Base-by-base conservation (phyloP, 768 basidiomycete genomes). In the Tricholoma bakamatsutake region DNA sequence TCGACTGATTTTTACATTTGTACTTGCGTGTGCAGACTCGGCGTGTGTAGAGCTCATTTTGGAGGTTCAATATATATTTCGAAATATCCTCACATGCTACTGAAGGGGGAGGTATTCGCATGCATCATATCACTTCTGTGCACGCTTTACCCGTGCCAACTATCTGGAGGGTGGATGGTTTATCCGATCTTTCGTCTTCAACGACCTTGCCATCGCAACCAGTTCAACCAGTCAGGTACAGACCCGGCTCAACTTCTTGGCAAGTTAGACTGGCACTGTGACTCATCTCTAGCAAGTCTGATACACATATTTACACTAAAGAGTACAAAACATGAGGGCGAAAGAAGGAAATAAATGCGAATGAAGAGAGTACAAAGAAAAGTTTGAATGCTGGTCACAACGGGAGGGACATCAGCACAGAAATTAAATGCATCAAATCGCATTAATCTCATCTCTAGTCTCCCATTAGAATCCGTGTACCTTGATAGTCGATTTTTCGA, bases 401-500 rank as follows among this genome's bases (percentile, higher is more conserved):
- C 37, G n/a, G 5, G 37, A 37, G 31, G 31, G 39, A 56, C 52
- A 24, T 42, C 28, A 45, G 2, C 28, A 55, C 27, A 54, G 51
- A 59, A 49, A 52, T 43, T 17, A 57, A 43, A 60, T 57, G 37
- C 40, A 39, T 52, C n/a, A 43, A 53, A 56, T 52, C 13, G 11
- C 39, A 43, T 47, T 46, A 11, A 48, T 45, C 42, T 53, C 30
- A 33, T 28, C 18, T 46, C 27, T 15, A 31, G 13, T 21, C 33
- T 8, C 58, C 31, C 54, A 63, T 82, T 73, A 93, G 83, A 93
- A 93, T 58, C 91, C 91, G 73, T 93, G 92, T 54, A 93, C 73
- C 76, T 91, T 93, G 77, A 93, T 90, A 54, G 82, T 86, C 62
- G 73, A 68, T 75, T 81, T 88, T 53, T 84, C 80, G 50, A 96